These are phyloP conservation scores for Sporobolomyces phaffii DNA, from an alignment of 768 basidiomycete genomes.

Conservation along the genomic window DNA sequence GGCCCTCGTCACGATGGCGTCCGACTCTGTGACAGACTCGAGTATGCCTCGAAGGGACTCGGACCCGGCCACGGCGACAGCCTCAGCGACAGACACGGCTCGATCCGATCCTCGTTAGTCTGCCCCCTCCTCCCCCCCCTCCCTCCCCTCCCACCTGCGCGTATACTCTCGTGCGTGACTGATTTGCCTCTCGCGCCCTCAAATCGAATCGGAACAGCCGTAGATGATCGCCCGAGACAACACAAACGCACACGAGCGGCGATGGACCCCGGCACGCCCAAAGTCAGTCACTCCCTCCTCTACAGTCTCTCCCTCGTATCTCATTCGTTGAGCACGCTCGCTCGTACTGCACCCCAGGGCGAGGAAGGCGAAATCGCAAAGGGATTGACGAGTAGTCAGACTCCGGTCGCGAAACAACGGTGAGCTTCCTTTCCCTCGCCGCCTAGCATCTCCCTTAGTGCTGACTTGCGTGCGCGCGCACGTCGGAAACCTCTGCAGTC, in stretches of 20 bases:
- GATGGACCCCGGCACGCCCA: constrained; percentile 23
- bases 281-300: neutral
- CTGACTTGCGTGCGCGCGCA: neutral
- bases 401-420: constrained; percentile 36
- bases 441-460: neutral
- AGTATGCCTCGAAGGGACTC: too few relatives aligned
- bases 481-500: neutral
- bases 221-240: neutral
- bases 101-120: neutral
- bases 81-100: too few relatives aligned
- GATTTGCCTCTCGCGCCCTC: too few relatives aligned
- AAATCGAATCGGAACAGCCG: too few relatives aligned
- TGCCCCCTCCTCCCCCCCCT: neutral
- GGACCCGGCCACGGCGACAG: too few relatives aligned
- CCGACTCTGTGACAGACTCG: too few relatives aligned
- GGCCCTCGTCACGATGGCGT: too few relatives aligned
- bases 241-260: constrained; percentile 23
- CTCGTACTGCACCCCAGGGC: constrained; percentile 6
- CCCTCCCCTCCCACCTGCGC: neutral
- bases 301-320: too few relatives aligned
- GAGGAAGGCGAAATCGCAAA: constrained; percentile 14
- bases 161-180: neutral
- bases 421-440: neutral
- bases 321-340: neutral
- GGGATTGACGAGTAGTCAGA: constrained; percentile 6